Percentiles rank a stretch among this genome's conserved stretches.
These are phyloP conservation scores for Malus hybrid DNA, from an alignment of 331 rosid species.

Conservation along the genomic window DNA sequence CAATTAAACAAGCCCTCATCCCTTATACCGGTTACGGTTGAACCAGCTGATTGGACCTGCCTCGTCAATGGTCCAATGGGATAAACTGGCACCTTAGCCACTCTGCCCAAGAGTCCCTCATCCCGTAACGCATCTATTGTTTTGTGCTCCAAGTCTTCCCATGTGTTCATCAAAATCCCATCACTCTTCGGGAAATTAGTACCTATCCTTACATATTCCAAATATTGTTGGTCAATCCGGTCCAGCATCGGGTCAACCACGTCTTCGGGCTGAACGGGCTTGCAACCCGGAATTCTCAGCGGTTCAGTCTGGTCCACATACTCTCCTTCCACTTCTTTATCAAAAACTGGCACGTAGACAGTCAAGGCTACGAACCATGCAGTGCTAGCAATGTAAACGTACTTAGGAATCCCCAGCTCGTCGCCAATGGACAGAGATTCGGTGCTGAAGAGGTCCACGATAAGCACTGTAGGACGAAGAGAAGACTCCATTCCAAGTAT, in stretches of 20 bases:
- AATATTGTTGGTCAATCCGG: slow-evolving; percentile 25
- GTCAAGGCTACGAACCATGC: slow-evolving; percentile 23
- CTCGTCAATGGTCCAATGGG: slow-evolving; percentile 35
- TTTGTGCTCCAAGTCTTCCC: slow-evolving; percentile 27
- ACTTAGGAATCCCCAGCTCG: slow-evolving; percentile 18
- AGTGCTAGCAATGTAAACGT: neutral
- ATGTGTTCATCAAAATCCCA: slow-evolving; percentile 43
- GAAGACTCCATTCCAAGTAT: neutral
- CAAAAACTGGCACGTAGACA: slow-evolving; percentile 4
- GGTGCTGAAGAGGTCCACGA: slow-evolving; percentile 18
- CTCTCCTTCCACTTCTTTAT: slow-evolving; percentile 18
- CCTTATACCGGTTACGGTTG: neutral
- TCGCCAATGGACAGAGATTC: slow-evolving; percentile 15
- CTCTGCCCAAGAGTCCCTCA: slow-evolving; percentile 7
- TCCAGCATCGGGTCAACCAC: slow-evolving; percentile 34
- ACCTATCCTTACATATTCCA: neutral
- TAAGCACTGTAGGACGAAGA: slow-evolving; percentile 6
- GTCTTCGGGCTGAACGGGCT: slow-evolving; percentile 18
- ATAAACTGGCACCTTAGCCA: slow-evolving; percentile 24
- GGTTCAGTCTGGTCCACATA: slow-evolving; percentile 27
- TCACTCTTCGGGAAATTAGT: slow-evolving; percentile 3
- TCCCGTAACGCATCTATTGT: slow-evolving; percentile 24
- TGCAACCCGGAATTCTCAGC: slow-evolving; percentile 21
- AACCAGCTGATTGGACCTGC: neutral
- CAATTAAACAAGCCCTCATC: slow-evolving; percentile 18